Conservation (phyloP, 306 rosid species). For the Dalbergia oliveri region DNA sequence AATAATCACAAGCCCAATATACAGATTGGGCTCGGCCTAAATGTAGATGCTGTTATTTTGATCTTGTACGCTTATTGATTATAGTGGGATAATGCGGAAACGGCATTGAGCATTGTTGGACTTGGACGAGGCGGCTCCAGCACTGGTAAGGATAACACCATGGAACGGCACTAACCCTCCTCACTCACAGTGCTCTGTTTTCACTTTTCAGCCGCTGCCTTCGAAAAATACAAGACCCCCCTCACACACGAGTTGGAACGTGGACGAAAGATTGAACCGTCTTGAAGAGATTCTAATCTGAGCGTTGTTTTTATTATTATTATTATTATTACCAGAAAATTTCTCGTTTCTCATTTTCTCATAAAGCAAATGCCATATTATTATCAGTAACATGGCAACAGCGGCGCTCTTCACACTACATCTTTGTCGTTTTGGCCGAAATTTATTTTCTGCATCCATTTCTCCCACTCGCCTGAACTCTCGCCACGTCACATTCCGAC, state of each 20-base stretch:
- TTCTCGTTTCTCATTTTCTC: background rate
- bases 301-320: background rate
- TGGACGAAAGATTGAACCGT: background rate
- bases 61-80: background rate
- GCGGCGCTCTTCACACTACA: conserved; percentile 58
- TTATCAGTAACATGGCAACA: conserved; percentile 55
- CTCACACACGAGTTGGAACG: too few species aligned
- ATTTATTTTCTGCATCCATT: conserved; percentile 34
- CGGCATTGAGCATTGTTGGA: background rate
- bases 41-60: background rate
- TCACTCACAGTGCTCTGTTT: background rate
- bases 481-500: conserved; percentile 53
- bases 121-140: conserved; percentile 26
- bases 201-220: too few species aligned
- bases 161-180: conserved; percentile 9
- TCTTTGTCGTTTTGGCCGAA: conserved; percentile 69
- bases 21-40: conserved; percentile 11
- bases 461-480: conserved; percentile 42
- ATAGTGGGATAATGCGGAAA: background rate
- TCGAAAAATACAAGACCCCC: too few species aligned
- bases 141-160: background rate
- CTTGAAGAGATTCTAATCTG: background rate
- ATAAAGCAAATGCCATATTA: conserved; percentile 27
- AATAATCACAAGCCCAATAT: background rate
- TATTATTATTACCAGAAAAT: background rate